phyloP scores from a whole-genome alignment of 1,139 yeast genomes.

The Yamadazyma trypodendri region DNA sequence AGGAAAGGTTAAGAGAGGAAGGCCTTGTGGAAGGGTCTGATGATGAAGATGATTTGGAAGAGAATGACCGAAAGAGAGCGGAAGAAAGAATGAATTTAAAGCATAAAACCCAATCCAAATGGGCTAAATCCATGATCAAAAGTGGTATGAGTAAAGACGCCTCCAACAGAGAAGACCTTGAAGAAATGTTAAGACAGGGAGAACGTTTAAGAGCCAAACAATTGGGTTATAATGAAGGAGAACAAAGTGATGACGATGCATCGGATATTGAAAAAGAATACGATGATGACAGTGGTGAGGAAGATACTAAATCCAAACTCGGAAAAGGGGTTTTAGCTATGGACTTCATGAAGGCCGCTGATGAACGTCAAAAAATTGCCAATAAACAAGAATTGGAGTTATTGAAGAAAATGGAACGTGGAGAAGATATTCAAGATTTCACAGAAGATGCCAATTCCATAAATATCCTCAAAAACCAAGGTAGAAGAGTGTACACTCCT shows the following conservation, averaged over 20 bases:
- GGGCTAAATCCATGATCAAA: constrained; percentile 91
- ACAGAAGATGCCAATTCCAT: constrained; percentile 34
- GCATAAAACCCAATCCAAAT: constrained; percentile 82
- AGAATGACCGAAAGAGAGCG: constrained; percentile 72
- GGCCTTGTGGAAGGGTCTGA: constrained; percentile 64
- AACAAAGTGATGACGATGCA: constrained; percentile 46
- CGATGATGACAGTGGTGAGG: constrained; percentile 33
- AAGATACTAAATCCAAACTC: constrained; percentile 37
- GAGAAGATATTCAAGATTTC: constrained; percentile 38
- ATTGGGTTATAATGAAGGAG: constrained; percentile 63
- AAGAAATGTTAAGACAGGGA: constrained; percentile 89
- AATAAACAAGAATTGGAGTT: constrained; percentile 54
- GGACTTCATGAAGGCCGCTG: constrained; percentile 94
- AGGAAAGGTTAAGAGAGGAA: constrained; percentile 71
- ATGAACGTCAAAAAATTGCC: constrained; percentile 55
- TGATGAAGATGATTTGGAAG: constrained; percentile 54
- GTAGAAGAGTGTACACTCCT: constrained; percentile 84
- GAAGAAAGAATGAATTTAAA: constrained; percentile 88
- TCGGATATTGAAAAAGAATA: constrained; percentile 54
- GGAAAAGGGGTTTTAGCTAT: constrained; percentile 89
- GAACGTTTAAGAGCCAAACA: constrained; percentile 75
- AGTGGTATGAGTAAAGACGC: constrained; percentile 89
- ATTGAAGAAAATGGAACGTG: constrained; percentile 46
- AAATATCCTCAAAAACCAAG: constrained; percentile 60
- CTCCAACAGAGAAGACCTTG: constrained; percentile 81